phyloP scores from a whole-genome alignment of 371 early-diverging fungal genomes.

The Lichtheimia ramosa region DNA sequence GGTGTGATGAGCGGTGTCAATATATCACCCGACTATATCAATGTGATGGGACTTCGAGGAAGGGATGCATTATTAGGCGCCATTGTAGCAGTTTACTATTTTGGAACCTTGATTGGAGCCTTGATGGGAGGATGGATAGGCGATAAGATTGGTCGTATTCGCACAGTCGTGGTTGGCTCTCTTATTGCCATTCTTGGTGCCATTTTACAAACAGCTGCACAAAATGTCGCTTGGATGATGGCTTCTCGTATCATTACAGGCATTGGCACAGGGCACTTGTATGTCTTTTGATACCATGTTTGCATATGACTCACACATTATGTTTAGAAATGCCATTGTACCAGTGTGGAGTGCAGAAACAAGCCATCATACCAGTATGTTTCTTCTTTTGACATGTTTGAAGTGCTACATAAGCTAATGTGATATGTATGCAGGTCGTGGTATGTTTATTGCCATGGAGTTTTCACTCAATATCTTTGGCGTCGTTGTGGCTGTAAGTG shows the following conservation, averaged over 20 bases:
- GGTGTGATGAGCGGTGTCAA: conserved; percentile 47
- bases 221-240: conserved; percentile 44
- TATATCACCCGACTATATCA: conserved; percentile 33
- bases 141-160: conserved; percentile 37
- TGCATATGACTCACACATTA: too few species aligned
- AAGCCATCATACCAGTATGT: conserved; percentile 36
- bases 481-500: conserved; percentile 32
- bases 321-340: conserved; percentile 22
- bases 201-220: conserved; percentile 31
- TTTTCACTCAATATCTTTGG: conserved; percentile 44
- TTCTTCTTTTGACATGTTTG: too few species aligned
- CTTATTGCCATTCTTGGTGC: conserved; percentile 34
- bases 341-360: conserved; percentile 45
- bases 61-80: conserved; percentile 39
- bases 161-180: conserved; percentile 33
- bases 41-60: conserved; percentile 30
- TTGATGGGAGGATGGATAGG: conserved; percentile 41
- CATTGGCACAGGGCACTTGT: conserved; percentile 41
- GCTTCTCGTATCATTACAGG: conserved; percentile 42
- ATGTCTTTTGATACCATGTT: background rate
- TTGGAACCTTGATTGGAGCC: conserved; percentile 42
- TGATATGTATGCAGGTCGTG: conserved; percentile 2
- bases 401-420: too few species aligned
- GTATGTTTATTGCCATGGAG: conserved; percentile 37
- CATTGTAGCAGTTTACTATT: conserved; percentile 33